Conservation (phyloP, 176 grass and related monocot genomes). For the Cenchrus purpureus region DNA sequence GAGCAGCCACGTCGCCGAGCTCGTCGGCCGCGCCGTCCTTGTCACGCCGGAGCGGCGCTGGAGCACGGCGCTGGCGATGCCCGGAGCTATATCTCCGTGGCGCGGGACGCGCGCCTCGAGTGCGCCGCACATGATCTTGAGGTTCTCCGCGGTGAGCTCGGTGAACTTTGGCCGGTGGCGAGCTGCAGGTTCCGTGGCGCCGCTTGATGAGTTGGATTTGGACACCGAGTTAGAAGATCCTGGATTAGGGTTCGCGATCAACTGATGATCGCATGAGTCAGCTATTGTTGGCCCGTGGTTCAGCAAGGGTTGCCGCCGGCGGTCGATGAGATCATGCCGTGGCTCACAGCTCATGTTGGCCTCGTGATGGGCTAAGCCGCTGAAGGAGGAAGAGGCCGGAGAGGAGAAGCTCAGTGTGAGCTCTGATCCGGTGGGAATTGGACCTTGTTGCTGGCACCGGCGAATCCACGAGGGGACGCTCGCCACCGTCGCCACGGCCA, state of each 20-base stretch:
- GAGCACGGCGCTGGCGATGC: conserved; percentile 64
- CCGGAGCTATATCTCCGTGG: conserved; percentile 48
- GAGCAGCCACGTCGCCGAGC: conserved; percentile 56
- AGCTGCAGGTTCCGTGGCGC: background rate
- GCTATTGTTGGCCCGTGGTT: background rate
- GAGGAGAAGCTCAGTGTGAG: conserved; percentile 59
- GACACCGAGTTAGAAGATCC: conserved; percentile 35
- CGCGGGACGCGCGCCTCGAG: conserved; percentile 54
- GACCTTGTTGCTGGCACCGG: background rate
- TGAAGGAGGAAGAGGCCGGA: conserved; percentile 14
- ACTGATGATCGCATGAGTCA: background rate
- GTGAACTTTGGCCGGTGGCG: conserved; percentile 55
- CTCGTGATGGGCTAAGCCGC: conserved; percentile 5
- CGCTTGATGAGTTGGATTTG: conserved; percentile 33
- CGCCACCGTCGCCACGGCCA: background rate
- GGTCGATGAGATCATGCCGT: conserved; percentile 29
- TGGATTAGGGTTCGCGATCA: conserved; percentile 12
- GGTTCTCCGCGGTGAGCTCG: conserved; percentile 72
- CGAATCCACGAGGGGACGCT: conserved; percentile 4
- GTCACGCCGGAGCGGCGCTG: conserved; percentile 67
- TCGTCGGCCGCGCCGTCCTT: background rate
- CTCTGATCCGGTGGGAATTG: conserved; percentile 22
- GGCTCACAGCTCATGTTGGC: conserved; percentile 16
- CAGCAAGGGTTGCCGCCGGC: conserved; percentile 9
- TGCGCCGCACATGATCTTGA: conserved; percentile 58